Evolutionary conservation across 176 grass and related monocot species (phyloP).

Genomic region (Hordeum vulgare): MorexV3_pseudomolecules_assembly NC_058520.1:611786830-611787329

Average conservation of each 20-base stretch:
- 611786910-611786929: not conserved
- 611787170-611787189: not conserved
- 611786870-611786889: not conserved
- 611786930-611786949: not conserved
- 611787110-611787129: not conserved
- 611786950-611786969: not conserved
- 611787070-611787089: not conserved
- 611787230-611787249: not conserved
- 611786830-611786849: not conserved
- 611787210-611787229: not conserved
- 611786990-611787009: not conserved
- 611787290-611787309: not conserved
- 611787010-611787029: not conserved
- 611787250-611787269: not conserved
- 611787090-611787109: not conserved
- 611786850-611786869: not conserved
- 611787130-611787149: not conserved
- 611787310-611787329: slow-evolving; percentile 4
- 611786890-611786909: not conserved
- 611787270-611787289: not conserved
- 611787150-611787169: not conserved
- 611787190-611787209: not conserved
- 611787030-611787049: not conserved
- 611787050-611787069: not conserved
- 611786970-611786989: not conserved